A percentile compares a stretch with the other conserved stretches of the same genome.
Conservation (phyloP, 352 stramenopile species). For the Phytopythium mirpurense region DNA sequence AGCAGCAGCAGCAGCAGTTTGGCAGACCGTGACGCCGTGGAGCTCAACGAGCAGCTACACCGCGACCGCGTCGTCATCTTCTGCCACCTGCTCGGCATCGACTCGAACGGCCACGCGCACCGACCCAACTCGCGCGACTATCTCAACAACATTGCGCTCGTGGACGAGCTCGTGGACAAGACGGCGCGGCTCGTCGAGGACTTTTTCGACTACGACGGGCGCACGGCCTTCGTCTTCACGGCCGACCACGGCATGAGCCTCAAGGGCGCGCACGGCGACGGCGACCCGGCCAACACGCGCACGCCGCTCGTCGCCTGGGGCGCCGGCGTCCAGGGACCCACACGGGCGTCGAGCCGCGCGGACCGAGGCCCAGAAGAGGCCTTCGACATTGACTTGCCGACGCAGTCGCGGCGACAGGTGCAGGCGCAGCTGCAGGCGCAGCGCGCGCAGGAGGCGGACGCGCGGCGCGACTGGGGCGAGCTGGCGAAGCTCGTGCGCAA, state of each 20-base stretch:
- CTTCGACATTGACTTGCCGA: constrained; percentile 65
- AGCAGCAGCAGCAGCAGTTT: too few species aligned
- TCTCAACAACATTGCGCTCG: constrained; percentile 78
- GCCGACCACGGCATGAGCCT: constrained; percentile 84
- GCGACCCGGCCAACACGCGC: constrained; percentile 73
- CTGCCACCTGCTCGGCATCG: constrained; percentile 80
- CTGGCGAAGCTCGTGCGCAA: constrained; percentile 46
- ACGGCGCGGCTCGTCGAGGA: constrained; percentile 50
- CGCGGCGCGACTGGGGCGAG: constrained; percentile 33
- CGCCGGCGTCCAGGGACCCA: constrained; percentile 50
- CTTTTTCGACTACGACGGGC: constrained; percentile 60
- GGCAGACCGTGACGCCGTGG: constrained; percentile 2
- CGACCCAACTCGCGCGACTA: constrained; percentile 73
- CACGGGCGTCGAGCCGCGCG: neutral
- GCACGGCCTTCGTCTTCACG: constrained; percentile 79
- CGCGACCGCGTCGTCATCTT: constrained; percentile 59
- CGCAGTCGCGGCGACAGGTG: constrained; percentile 59
- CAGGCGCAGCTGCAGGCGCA: constrained; percentile 54
- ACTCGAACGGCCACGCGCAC: constrained; percentile 84
- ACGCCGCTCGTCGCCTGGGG: constrained; percentile 79
- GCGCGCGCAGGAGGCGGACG: constrained; percentile 33
- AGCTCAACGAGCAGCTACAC: constrained; percentile 32
- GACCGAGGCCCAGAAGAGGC: too few species aligned
- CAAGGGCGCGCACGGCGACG: constrained; percentile 79
- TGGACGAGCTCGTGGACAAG: constrained; percentile 74